These are phyloP conservation scores for Chaetomidium leptoderma DNA, from an alignment of 495 filamentous ascomycete genomes.

Conservation along the genomic window DNA sequence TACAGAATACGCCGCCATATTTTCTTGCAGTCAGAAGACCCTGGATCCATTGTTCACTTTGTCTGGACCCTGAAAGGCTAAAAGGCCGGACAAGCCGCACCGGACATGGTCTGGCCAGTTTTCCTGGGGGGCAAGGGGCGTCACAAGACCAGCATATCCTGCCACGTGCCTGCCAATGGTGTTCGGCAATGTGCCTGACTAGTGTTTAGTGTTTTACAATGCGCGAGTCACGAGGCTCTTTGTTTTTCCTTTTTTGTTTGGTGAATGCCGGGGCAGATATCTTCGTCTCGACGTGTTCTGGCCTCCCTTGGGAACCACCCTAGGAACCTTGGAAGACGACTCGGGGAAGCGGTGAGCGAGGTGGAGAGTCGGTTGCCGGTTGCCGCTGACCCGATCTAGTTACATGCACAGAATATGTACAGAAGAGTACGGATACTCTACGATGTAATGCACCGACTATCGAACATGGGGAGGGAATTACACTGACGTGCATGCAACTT, in stretches of 20 bases:
- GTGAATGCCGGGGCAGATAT: neutral
- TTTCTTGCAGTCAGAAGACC: neutral
- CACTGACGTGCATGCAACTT: neutral
- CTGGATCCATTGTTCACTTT: neutral
- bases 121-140: neutral
- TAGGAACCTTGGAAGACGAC: neutral
- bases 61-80: neutral
- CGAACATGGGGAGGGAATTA: neutral
- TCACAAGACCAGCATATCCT: slow-evolving; percentile 18
- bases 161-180: neutral
- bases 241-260: neutral
- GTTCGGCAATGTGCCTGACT: neutral
- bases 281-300: too few species aligned
- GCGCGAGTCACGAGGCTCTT: slow-evolving; percentile 14
- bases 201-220: neutral
- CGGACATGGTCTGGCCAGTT: neutral
- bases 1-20: too few species aligned
- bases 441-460: neutral
- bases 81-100: neutral
- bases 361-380: too few species aligned
- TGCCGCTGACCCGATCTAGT: too few species aligned
- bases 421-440: neutral
- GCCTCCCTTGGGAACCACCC: too few species aligned
- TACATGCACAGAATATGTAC: too few species aligned
- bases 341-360: neutral